Base-by-base conservation (phyloP, 2,329 filamentous ascomycete genomes). In the Diaporthe citriasiana region DNA sequence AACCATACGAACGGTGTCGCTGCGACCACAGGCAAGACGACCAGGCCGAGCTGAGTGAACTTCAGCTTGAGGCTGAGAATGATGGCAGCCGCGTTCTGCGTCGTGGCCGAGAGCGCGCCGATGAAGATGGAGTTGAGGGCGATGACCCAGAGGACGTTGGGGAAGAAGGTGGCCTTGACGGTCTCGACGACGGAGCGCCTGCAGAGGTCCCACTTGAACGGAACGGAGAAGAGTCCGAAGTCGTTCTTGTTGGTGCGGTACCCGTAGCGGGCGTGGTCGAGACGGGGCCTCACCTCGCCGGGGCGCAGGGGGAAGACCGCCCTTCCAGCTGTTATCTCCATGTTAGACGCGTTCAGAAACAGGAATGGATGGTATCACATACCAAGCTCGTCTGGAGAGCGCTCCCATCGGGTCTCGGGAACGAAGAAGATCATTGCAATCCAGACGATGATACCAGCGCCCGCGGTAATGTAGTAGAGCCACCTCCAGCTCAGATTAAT, bases 381-480 rank as follows among this genome's bases (percentile, higher is more conserved):
- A 79, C 78, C 76, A 15, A 79, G 76, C 42, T 78, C 77, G 4
- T 75, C 77, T 10, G 35, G 56, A 22, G 77, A 76, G 15, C 78
- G 74, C 1, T 72, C 66, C 74, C 72, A 74, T 13, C 77, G 66
- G 8, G 77, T 78, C 73, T 79, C 78, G 8, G 78, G 78, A 12
- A 79, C 77, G 8, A 77, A 76, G 42, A 75, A 42, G 40, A 79
- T 76, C 47, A 78, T 74, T 42, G 65, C 55, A 33, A 78, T 68
- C 78, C 78, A 79, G 13, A 76, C 74, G 6, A 75, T 12, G 56
- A 76, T 66, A 25, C 76, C 76, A 1, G 72, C 30, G 13, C 60
- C 66, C 0, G 77, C 75, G 9, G 77, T 78, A 35, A 77, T 73
- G n/a, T 75, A 77, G 71, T 79, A 79, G 40, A 79, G 71, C 73